Conservation (phyloP, 2,329 filamentous ascomycete genomes). For the Meredithiella fracta region DNA sequence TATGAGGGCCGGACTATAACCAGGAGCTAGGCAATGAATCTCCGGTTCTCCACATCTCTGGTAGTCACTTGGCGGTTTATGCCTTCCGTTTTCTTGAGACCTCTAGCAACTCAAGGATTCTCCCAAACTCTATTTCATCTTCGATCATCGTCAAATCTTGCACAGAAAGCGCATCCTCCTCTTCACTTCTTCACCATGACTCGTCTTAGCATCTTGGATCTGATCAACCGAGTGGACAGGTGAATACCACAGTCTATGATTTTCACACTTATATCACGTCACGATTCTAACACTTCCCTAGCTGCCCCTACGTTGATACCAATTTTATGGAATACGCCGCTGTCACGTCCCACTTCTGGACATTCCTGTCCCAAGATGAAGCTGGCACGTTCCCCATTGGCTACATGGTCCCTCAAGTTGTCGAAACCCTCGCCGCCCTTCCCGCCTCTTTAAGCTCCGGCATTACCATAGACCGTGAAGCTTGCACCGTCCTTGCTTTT, state of each 20-base stretch:
- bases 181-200: slow-evolving; percentile 5
- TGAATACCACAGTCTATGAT: slow-evolving; percentile 23
- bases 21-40: too few species aligned
- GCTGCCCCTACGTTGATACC: slow-evolving; percentile 61
- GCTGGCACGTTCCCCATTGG: slow-evolving; percentile 50
- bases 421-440: slow-evolving; percentile 31
- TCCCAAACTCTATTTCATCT: too few species aligned
- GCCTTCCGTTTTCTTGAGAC: too few species aligned
- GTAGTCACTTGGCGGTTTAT: too few species aligned
- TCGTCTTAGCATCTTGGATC: slow-evolving; percentile 28
- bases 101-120: too few species aligned
- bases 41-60: too few species aligned
- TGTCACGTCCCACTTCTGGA: slow-evolving; percentile 46
- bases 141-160: background rate
- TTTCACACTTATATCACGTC: background rate
- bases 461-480: slow-evolving; percentile 41
- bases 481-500: slow-evolving; percentile 48
- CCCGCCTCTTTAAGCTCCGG: slow-evolving; percentile 36
- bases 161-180: background rate
- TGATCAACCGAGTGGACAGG: slow-evolving; percentile 38
- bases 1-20: too few species aligned
- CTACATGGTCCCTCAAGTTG: slow-evolving; percentile 36
- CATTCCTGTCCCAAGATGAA: slow-evolving; percentile 45
- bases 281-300: slow-evolving; percentile 21
- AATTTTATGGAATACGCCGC: slow-evolving; percentile 39